These are phyloP conservation scores for Penstemon davidsonii DNA, from an alignment of 257 asterid genomes.

Conservation along the genomic window DNA sequence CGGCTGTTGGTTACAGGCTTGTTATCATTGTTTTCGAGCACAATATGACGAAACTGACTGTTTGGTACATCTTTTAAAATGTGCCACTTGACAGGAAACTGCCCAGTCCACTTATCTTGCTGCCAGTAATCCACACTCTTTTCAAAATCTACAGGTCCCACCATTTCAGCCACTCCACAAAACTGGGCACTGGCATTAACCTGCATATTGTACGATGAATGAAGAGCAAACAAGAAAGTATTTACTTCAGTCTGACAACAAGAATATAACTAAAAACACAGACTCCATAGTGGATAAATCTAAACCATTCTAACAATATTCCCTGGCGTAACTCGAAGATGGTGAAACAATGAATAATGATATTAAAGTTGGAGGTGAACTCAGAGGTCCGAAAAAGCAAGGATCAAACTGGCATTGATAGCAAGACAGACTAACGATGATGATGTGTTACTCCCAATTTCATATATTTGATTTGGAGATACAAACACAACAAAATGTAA, in stretches of 20 bases:
- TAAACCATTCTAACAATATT: neutral
- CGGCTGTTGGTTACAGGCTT: slow-evolving; percentile 52
- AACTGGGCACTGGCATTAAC: slow-evolving; percentile 52
- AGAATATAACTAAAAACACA: neutral
- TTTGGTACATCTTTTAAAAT: slow-evolving; percentile 53
- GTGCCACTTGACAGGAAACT: slow-evolving; percentile 54
- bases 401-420: neutral
- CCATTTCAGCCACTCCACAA: slow-evolving; percentile 55
- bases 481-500: neutral
- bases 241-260: neutral
- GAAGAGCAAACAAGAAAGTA: neutral
- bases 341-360: neutral
- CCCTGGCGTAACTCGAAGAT: neutral
- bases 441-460: neutral
- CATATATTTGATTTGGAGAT: neutral
- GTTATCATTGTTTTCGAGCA: slow-evolving; percentile 45
- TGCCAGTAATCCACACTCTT: slow-evolving; percentile 52
- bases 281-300: neutral
- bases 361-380: neutral
- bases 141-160: slow-evolving; percentile 52
- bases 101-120: slow-evolving; percentile 54
- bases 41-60: slow-evolving; percentile 42
- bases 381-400: neutral
- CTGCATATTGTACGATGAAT: slow-evolving; percentile 17
- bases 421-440: neutral